Conservation (phyloP, 1,139 yeast species). For the Groenewaldozyma sp. region DNA sequence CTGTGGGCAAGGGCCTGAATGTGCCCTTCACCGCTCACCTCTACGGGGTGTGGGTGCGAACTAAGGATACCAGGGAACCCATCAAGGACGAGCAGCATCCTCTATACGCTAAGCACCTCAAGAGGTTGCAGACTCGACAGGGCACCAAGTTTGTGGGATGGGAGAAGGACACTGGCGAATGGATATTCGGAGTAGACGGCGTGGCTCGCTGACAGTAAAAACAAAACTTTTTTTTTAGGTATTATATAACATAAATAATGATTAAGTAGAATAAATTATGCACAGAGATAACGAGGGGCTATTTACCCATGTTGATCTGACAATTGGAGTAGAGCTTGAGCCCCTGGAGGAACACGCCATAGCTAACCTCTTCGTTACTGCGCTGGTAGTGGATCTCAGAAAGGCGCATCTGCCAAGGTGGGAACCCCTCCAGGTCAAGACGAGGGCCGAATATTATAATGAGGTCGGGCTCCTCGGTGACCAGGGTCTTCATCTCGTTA, state of each 20-base stretch:
- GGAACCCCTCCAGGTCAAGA: constrained; percentile 84
- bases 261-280: too few species aligned
- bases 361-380: constrained; percentile 75
- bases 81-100: constrained; percentile 74
- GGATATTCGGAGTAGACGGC: constrained; percentile 58
- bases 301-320: constrained; percentile 82
- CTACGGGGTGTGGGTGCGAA: constrained; percentile 68
- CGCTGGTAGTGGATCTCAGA: constrained; percentile 88
- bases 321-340: constrained; percentile 70
- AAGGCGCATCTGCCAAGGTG: constrained; percentile 95
- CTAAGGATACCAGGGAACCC: constrained; percentile 63
- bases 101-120: constrained; percentile 57
- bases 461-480: constrained; percentile 87
- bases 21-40: constrained; percentile 64
- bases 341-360: constrained; percentile 80
- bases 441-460: constrained; percentile 76
- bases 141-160: constrained; percentile 62
- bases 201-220: constrained; percentile 1
- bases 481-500: constrained; percentile 62
- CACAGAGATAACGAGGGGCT: constrained; percentile 1
- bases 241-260: background rate
- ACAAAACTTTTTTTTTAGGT: background rate
- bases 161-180: constrained; percentile 71
- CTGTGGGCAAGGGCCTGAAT: constrained; percentile 75
- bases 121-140: constrained; percentile 51